These are phyloP conservation scores for Ilyonectria sp. DNA, from an alignment of 2,329 filamentous ascomycete species.

Conservation along the genomic window DNA sequence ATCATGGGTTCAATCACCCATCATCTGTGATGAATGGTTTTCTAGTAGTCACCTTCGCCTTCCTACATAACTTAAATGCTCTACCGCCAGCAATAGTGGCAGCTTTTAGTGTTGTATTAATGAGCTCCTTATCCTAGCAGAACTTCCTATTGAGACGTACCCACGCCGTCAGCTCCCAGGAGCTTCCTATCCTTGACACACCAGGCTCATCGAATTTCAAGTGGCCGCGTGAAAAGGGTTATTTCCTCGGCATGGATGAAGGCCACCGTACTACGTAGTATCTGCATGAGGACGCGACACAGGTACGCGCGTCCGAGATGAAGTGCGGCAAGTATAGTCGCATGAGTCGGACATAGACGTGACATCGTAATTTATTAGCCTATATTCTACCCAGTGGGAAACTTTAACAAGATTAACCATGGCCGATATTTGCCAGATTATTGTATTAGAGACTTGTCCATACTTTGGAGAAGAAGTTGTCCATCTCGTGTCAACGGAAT, in stretches of 20 bases:
- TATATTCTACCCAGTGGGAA: not conserved
- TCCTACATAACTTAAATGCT: not conserved
- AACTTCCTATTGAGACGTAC: too few relatives aligned
- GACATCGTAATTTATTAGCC: not conserved
- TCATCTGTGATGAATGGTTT: not conserved
- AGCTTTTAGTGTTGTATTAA: not conserved
- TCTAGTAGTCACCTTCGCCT: not conserved
- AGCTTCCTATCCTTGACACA: not conserved
- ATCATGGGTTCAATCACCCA: not conserved
- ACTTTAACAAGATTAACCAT: not conserved
- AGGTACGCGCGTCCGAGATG: not conserved
- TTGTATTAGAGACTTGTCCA: not conserved
- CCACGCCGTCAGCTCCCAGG: not conserved
- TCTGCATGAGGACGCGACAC: not conserved
- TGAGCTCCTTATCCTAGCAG: not conserved
- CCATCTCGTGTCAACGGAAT: not conserved
- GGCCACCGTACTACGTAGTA: not conserved
- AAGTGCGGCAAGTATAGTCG: not conserved
- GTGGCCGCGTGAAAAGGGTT: not conserved
- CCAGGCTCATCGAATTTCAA: not conserved
- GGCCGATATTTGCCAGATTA: not conserved
- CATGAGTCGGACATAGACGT: not conserved
- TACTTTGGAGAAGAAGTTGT: not conserved
- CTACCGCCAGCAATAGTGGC: not conserved
- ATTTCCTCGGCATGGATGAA: not conserved